Evolutionary conservation across 352 stramenopile genomes (phyloP), one percentile per base, ranked within the genome.

Genomic region (Phytophthora sojae): DNA sequence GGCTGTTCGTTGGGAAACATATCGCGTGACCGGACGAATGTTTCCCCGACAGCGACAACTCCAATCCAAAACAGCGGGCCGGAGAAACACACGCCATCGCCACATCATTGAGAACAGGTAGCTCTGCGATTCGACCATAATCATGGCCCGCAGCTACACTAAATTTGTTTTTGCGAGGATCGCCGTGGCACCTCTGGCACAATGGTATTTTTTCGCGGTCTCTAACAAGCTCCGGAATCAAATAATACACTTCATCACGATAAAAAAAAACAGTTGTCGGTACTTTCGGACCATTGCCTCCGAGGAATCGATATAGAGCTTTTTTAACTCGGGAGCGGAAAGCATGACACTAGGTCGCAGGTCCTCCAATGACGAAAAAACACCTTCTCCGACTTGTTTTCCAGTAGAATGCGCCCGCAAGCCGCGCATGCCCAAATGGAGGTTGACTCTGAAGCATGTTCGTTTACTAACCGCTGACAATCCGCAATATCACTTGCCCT

Each of bases 61-160:
- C 65, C 19, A 56, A 19, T 2, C 65, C 65, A n/a, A 49, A 39
- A 39, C 32, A 39, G 32, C 32, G 32, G 32, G 32, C 32, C 32
- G 32, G 32, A 7, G 32, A 75, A 66, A 42, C 26, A 42, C 55
- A 63, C 1, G n/a, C 15, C 2, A 69, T 14, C 0, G 45, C 54
- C 7, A 67, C 54, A n/a, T 68, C 60, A 37, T 44, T 70, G 0
- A 73, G 51, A 21, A 12, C 7, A 6, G 69, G 60, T 9, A 77
- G 32, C 9, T 53, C 7, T 2, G 29, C 59, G 5, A 62, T 6
- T 0, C 69, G n/a, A 29, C 69, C 69, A 21, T 77, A 77, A 23
- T 73, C 70, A 61, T 77, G 64, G 3, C 64, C 70, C 55, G 39
- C 51, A 9, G 60, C 70, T 2, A 77, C 57, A 55, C 63, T 77